Base-by-base conservation (phyloP, 768 basidiomycete genomes). In the Hysterangium stoloniferum region DNA sequence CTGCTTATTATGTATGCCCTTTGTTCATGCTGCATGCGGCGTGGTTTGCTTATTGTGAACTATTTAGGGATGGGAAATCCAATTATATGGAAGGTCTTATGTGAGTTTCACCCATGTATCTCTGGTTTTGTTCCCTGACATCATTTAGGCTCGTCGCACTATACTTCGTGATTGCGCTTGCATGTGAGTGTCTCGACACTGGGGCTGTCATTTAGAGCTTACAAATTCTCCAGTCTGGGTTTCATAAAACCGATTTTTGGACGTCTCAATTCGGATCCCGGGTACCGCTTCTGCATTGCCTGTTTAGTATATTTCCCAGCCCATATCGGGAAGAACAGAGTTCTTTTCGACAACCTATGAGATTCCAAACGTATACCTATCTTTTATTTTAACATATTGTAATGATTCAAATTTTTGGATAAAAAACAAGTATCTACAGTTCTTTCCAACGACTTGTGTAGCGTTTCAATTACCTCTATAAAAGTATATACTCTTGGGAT, bases 31-130 rank as follows among this genome's bases (percentile, higher is more conserved):
- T 35, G 13, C 9, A 36, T 43, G 12, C 22, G 27, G 25, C 34
- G 46, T 27, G 15, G 25, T 13, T 34, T 45, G 17, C 45, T 54
- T 29, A 32, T 32, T 29, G 48, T 40, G 45, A 31, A 38, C 52
- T n/a, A 35, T 32, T 19, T 57, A 78, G 81, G 68, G 85, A 89
- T 55, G 91, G 91, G 38, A 84, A 83, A 59, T 84, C 86, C 13
- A 93, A 94, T 61, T 93, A 90, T 61, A 86, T 95, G 83, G 92
- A 94, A 68, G 93, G 93, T 29, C 63, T 90, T 36, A 86, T 93
- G 87, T 68, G 47, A 36, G 62, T 54, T 24, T 20, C 22, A 17
- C 32, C 37, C 25, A 20, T 19, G 27, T 47, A n/a, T 43, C 24
- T 25, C 12, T 33, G 17, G 12, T 20, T 24, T 27, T 17, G 17